These are phyloP conservation scores for Pelagomonas calceolata DNA, from an alignment of 108 stramenopile genomes.

Conservation along the genomic window DNA sequence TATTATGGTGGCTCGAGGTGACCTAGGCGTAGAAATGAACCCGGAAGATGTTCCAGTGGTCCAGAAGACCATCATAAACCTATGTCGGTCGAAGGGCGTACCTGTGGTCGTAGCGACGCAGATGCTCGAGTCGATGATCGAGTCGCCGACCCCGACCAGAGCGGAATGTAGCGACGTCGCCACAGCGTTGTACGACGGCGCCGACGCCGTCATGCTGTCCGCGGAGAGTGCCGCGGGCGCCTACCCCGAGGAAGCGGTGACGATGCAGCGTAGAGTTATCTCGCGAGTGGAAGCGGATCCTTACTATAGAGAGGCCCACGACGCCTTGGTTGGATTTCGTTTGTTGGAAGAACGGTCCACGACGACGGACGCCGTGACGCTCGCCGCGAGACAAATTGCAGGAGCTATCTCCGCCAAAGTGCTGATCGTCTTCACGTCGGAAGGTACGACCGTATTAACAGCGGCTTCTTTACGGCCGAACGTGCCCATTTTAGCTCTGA, in stretches of 20 bases:
- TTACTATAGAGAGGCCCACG: constrained; percentile 43
- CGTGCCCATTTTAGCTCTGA: constrained; percentile 85
- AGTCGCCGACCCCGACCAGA: constrained; percentile 79
- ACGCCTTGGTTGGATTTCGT: not conserved
- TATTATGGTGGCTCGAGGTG: constrained; percentile 94
- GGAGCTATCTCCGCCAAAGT: constrained; percentile 66
- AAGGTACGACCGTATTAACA: constrained; percentile 68
- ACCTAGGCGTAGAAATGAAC: constrained; percentile 81
- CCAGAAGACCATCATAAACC: constrained; percentile 87
- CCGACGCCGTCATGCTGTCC: constrained; percentile 89
- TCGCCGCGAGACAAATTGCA: constrained; percentile 57
- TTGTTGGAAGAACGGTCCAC: constrained; percentile 31
- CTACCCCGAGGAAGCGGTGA: constrained; percentile 80
- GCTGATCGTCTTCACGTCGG: constrained; percentile 74
- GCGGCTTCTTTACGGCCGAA: constrained; percentile 71
- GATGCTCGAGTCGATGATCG: constrained; percentile 79
- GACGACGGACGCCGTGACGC: constrained; percentile 79
- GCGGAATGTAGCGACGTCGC: constrained; percentile 87
- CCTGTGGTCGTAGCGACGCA: constrained; percentile 83
- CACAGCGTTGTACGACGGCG: constrained; percentile 92
- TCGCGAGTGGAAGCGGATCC: constrained; percentile 73
- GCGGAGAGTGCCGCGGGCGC: constrained; percentile 81
- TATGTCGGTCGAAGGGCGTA: constrained; percentile 67
- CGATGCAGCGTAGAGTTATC: constrained; percentile 90
- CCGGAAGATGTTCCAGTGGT: constrained; percentile 88